Conservation (phyloP, 2,329 filamentous ascomycete genomes). For the Phialemonium atrogriseum region DNA sequence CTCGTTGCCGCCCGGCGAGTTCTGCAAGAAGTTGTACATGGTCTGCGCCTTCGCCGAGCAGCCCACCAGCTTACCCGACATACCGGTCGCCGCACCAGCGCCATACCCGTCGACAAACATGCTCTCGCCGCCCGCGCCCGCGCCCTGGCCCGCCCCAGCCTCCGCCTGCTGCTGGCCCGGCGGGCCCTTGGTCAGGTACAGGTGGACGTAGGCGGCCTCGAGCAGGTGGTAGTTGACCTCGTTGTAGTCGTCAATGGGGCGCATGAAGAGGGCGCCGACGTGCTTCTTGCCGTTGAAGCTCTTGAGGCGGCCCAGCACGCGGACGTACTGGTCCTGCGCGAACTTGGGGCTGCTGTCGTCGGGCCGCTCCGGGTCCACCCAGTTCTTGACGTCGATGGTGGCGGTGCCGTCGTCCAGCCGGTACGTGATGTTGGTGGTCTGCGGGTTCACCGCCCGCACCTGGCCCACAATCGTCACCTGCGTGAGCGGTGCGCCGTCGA, state of each 20-base stretch:
- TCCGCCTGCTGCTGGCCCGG: slow-evolving; percentile 26
- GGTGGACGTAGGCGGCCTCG: slow-evolving; percentile 80
- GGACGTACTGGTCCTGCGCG: slow-evolving; percentile 69
- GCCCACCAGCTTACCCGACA: slow-evolving; percentile 28
- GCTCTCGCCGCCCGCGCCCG: slow-evolving; percentile 33
- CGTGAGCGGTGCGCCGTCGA: slow-evolving; percentile 68
- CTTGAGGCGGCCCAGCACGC: slow-evolving; percentile 79
- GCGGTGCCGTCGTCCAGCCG: slow-evolving; percentile 93
- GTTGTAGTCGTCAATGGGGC: slow-evolving; percentile 76
- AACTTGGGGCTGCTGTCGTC: slow-evolving; percentile 44
- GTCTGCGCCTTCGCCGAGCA: slow-evolving; percentile 53
- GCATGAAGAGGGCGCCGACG: slow-evolving; percentile 72
- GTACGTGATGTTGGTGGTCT: slow-evolving; percentile 87
- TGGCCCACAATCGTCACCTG: slow-evolving; percentile 84
- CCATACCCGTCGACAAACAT: slow-evolving; percentile 49
- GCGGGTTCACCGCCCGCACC: slow-evolving; percentile 76
- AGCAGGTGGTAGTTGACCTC: slow-evolving; percentile 90
- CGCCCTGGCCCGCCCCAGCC: slow-evolving; percentile 24
- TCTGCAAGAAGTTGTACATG: slow-evolving; percentile 64
- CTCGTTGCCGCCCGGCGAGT: slow-evolving; percentile 64
- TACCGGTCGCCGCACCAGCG: slow-evolving; percentile 27
- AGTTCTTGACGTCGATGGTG: slow-evolving; percentile 82
- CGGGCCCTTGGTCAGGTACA: slow-evolving; percentile 70
- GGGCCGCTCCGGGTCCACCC: slow-evolving; percentile 59
- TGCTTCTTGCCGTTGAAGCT: slow-evolving; percentile 76